Evolutionary conservation across 257 asterid genomes (phyloP).

Genomic region (Solanum stenotomum): DNA sequence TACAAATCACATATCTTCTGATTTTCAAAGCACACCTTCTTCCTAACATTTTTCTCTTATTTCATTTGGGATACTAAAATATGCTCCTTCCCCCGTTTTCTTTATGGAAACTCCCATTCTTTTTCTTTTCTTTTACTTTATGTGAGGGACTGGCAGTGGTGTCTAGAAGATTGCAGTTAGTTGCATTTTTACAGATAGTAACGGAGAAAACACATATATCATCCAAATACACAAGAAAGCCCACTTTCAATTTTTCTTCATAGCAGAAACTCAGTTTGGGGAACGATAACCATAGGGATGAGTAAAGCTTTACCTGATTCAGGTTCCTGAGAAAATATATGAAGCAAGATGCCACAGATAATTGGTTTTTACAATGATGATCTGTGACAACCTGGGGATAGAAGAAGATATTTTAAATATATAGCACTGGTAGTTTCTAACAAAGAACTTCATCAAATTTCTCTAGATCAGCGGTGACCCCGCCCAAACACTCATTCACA

Average conservation of each 20-base stretch:
- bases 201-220: neutral
- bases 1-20: neutral
- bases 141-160: neutral
- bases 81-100: neutral
- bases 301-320: neutral
- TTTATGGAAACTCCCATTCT: neutral
- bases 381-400: neutral
- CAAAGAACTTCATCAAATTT: neutral
- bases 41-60: neutral
- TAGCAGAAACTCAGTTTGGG: neutral
- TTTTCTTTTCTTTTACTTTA: neutral
- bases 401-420: neutral
- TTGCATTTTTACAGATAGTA: neutral
- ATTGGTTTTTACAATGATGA: neutral
- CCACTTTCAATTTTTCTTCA: neutral
- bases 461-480: neutral
- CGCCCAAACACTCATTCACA: neutral
- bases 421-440: neutral
- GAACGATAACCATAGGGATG: neutral
- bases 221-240: neutral
- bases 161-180: neutral
- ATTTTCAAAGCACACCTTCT: neutral
- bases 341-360: neutral
- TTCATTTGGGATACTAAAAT: neutral
- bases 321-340: neutral